Conservation (phyloP, 805 yeast genomes). For the Hanseniaspora taiwanica region DNA sequence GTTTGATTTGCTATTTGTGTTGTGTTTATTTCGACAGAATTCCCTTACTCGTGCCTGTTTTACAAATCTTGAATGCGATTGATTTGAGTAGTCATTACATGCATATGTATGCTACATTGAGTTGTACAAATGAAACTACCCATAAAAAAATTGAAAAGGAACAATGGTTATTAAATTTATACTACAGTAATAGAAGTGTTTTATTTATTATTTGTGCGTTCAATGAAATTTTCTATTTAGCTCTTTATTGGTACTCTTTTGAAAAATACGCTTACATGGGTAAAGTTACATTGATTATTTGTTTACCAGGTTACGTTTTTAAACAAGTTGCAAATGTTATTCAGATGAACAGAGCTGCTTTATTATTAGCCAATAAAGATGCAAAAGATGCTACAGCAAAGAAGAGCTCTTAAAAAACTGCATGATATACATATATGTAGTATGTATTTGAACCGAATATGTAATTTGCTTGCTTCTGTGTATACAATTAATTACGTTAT, state of each 20-base stretch:
- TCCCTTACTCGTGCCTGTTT: slow-evolving; percentile 25
- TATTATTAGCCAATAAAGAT: slow-evolving; percentile 66
- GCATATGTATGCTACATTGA: slow-evolving; percentile 94
- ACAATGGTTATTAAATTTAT: slow-evolving; percentile 61
- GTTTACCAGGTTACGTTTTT: slow-evolving; percentile 79
- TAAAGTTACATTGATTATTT: slow-evolving; percentile 39
- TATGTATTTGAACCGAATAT: too few relatives aligned
- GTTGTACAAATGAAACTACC: slow-evolving; percentile 53
- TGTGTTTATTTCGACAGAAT: slow-evolving; percentile 39
- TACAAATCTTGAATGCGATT: slow-evolving; percentile 76
- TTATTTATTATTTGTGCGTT: slow-evolving; percentile 83
- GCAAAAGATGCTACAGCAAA: slow-evolving; percentile 24
- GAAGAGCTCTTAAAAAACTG: slow-evolving; percentile 3
- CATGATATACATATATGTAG: not conserved
- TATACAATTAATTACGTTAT: too few relatives aligned
- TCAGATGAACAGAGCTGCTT: slow-evolving; percentile 78
- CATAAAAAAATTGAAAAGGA: slow-evolving; percentile 75
- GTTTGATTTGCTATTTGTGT: slow-evolving; percentile 78
- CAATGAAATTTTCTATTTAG: slow-evolving; percentile 87
- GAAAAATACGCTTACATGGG: slow-evolving; percentile 40
- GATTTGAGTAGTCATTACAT: slow-evolving; percentile 91
- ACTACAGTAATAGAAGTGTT: slow-evolving; percentile 76
- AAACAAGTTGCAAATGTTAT: slow-evolving; percentile 84
- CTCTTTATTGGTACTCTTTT: slow-evolving; percentile 57
- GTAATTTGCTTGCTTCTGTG: too few relatives aligned